Evolutionary conservation across 768 basidiomycete species (phyloP).

Genomic region (Termitomyces sp.): DNA sequence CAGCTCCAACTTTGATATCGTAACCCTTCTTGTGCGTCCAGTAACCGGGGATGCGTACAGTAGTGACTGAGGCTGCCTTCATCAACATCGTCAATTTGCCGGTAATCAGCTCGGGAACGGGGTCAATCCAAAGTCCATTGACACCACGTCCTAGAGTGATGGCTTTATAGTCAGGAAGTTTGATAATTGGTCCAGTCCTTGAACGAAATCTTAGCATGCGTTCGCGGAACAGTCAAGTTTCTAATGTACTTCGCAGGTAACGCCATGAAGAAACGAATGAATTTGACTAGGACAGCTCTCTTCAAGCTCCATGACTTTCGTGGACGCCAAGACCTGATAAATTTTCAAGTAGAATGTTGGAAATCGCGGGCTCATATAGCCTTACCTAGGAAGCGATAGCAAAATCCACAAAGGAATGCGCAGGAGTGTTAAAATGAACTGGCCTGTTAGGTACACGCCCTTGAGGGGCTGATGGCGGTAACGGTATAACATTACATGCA

Average conservation of each 20-base stretch:
- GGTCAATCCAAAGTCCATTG: conserved; percentile 48
- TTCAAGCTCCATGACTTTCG: conserved; percentile 42
- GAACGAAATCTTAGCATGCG: not conserved
- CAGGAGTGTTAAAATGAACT: conserved; percentile 34
- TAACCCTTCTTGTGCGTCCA: conserved; percentile 46
- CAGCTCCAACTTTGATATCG: conserved; percentile 29
- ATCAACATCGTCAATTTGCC: conserved; percentile 43
- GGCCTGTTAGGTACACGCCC: conserved; percentile 42
- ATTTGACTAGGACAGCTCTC: conserved; percentile 33
- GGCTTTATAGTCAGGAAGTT: conserved; percentile 34
- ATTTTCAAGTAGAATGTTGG: not conserved
- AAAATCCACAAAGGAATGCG: conserved; percentile 48
- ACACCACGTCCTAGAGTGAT: conserved; percentile 37
- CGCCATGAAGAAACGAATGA: conserved; percentile 26
- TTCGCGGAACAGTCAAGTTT: not conserved
- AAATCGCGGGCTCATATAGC: not conserved
- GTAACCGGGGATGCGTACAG: conserved; percentile 51
- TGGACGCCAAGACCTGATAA: conserved; percentile 37
- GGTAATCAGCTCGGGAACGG: conserved; percentile 36
- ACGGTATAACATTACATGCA: conserved; percentile 22
- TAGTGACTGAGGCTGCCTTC: conserved; percentile 31
- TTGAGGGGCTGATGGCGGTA: conserved; percentile 48
- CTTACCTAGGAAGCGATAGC: conserved; percentile 33
- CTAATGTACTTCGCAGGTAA: conserved; percentile 24
- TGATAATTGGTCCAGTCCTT: conserved; percentile 33